Conservation (phyloP, 225 moss, liverwort and hornwort genomes). For the Straminergon stramineum region DNA sequence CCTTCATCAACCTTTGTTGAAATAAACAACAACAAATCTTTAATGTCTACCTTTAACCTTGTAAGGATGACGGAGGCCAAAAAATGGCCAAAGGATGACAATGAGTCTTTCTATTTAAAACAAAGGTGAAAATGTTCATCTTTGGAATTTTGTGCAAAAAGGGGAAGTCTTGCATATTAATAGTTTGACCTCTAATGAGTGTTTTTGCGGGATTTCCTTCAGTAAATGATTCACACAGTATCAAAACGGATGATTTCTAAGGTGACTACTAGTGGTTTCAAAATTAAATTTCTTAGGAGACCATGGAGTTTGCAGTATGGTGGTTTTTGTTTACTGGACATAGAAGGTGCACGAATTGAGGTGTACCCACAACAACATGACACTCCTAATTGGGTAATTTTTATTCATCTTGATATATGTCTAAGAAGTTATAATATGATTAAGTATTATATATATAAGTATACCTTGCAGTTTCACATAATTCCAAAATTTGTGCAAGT, state of each 20-base stretch:
- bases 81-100: not conserved
- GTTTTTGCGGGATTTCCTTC: not conserved
- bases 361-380: rapidly evolving
- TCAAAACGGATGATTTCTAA: rapidly evolving
- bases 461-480: not conserved
- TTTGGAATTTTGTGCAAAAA: not conserved
- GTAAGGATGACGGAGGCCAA: rapidly evolving
- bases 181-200: not conserved
- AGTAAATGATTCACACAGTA: rapidly evolving
- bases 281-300: not conserved
- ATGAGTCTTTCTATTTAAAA: not conserved
- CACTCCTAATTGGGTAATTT: not conserved
- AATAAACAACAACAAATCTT: not conserved
- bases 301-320: not conserved
- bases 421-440: not conserved
- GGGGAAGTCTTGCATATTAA: not conserved
- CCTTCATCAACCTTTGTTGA: not conserved
- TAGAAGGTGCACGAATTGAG: not conserved
- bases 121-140: not conserved
- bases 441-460: no score
- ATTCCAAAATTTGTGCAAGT: not conserved
- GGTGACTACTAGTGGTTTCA: rapidly evolving
- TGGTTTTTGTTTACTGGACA: rapidly evolving
- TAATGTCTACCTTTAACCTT: not conserved
- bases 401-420: not conserved